A percentile compares a stretch with the other conserved stretches of the same genome.
phyloP scores from a whole-genome alignment of 2,329 filamentous ascomycete genomes.

The Lachnellula arida region DNA sequence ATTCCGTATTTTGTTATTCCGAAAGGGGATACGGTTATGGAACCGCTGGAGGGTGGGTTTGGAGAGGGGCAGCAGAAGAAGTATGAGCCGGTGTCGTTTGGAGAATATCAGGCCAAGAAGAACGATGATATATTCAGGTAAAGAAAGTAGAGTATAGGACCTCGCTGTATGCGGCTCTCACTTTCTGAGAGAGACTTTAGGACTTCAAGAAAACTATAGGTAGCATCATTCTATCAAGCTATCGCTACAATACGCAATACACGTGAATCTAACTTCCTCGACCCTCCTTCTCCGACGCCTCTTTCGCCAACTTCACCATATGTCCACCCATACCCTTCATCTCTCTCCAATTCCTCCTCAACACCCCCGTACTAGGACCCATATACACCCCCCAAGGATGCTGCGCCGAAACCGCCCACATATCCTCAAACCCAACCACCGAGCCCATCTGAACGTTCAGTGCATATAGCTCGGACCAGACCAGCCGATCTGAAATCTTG shows the following conservation, averaged over 20 bases:
- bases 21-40: slow-evolving; percentile 4
- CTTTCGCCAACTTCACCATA: not conserved
- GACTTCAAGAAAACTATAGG: too few relatives aligned
- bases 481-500: slow-evolving; percentile 13
- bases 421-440: slow-evolving; percentile 3
- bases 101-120: not conserved
- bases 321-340: slow-evolving; percentile 7
- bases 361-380: slow-evolving; percentile 18
- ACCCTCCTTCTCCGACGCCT: not conserved
- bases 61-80: not conserved
- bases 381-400: slow-evolving; percentile 24
- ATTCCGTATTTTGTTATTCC: slow-evolving; percentile 15
- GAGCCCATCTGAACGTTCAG: not conserved
- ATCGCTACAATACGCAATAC: not conserved
- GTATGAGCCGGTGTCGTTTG: not conserved
- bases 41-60: not conserved
- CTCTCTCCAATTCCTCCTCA: slow-evolving; percentile 19
- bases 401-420: slow-evolving; percentile 10
- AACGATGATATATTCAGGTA: not conserved
- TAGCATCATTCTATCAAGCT: not conserved
- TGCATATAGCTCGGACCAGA: slow-evolving; percentile 19
- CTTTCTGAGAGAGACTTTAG: too few relatives aligned
- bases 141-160: not conserved
- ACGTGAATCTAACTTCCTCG: not conserved
- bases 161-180: not conserved